A percentile compares a stretch with the other conserved stretches of the same genome.
Evolutionary conservation across 1,139 yeast species (phyloP).

Genomic region (Hyphopichia khmerensis): DNA sequence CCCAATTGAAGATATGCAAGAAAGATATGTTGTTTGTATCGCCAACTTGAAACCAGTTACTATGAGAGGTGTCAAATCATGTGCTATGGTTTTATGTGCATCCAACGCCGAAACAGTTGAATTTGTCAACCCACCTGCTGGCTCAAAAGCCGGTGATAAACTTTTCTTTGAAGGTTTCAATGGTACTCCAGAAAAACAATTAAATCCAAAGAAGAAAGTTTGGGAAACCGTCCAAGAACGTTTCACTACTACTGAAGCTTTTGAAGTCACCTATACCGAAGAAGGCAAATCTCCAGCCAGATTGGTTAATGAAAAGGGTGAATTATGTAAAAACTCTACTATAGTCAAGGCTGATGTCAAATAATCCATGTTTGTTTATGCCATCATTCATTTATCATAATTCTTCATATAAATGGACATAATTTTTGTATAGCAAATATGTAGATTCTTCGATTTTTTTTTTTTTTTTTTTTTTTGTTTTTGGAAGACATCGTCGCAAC

Average conservation of each 20-base stretch:
- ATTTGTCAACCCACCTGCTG: constrained; percentile 92
- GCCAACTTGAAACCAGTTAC: constrained; percentile 66
- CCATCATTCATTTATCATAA: background rate
- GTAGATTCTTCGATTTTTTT: background rate
- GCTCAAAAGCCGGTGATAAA: constrained; percentile 95
- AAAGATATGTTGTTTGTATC: constrained; percentile 51
- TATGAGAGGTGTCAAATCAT: constrained; percentile 85
- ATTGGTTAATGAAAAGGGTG: constrained; percentile 77
- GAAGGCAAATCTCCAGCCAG: constrained; percentile 79
- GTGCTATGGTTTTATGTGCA: constrained; percentile 97
- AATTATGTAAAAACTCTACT: constrained; percentile 65
- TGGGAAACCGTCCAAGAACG: constrained; percentile 95
- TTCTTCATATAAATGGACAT: background rate
- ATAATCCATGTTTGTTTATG: constrained; percentile 25
- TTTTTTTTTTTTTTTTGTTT: too few species aligned
- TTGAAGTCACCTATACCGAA: constrained; percentile 77
- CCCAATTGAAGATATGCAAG: constrained; percentile 46
- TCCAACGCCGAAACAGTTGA: constrained; percentile 71
- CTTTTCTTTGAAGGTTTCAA: constrained; percentile 89
- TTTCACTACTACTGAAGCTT: constrained; percentile 74
- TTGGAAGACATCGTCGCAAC: background rate
- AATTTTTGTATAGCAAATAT: background rate
- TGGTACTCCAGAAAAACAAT: constrained; percentile 84
- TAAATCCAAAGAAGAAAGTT: constrained; percentile 97
- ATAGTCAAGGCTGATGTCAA: constrained; percentile 73